Base-by-base conservation (phyloP, 208 protist species). In the Dictyostelium gargantuum region DNA sequence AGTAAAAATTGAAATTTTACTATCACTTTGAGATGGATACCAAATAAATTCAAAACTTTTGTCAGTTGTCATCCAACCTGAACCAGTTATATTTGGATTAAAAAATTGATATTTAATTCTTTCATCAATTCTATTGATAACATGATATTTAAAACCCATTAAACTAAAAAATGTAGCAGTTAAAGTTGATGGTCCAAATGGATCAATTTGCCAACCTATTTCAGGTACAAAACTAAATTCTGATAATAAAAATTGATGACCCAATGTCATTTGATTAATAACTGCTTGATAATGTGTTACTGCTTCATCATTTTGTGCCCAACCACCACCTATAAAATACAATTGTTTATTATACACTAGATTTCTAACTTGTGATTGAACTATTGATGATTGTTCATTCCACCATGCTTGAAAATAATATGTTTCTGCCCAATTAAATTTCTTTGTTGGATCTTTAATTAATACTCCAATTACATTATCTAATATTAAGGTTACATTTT, bases 241-340 rank as follows among this genome's bases (percentile, higher is more conserved):
- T 9, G n/a, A 48, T 29, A 92, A 63, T 21, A 91, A 52, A 48
- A 92, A 92, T 35, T 92, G 52, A 66, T 92, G 85, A 21, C 85
- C 85, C 1, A 84, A 32, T 40, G 85, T 92, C 54, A 80, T 80
- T 26, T 81, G 68, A 32, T 80, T 80, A 5, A 91, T 52, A 21
- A 84, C 61, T 23, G 73, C 85, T 63, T 92, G 29, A 38, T 84
- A 75, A 46, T 68, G 52, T 6, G 61, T 58, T 1, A n/a, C 6
- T 29, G 79, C 61, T 23, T 93, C 91, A 82, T 93, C 91, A 82
- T 91, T 93, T 54, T 82, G 66, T 46, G 68, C 84, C 82, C 61
- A 91, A 17, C 91, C 91, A 84, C 91, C 91, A 32, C 66, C 50
- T 32, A 91, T n/a, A 82, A 93, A 93, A 40, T 93, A 84, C 1